Evolutionary conservation across 352 stramenopile genomes (phyloP).

Genomic region (Elongisporangium senticosum): DNA sequence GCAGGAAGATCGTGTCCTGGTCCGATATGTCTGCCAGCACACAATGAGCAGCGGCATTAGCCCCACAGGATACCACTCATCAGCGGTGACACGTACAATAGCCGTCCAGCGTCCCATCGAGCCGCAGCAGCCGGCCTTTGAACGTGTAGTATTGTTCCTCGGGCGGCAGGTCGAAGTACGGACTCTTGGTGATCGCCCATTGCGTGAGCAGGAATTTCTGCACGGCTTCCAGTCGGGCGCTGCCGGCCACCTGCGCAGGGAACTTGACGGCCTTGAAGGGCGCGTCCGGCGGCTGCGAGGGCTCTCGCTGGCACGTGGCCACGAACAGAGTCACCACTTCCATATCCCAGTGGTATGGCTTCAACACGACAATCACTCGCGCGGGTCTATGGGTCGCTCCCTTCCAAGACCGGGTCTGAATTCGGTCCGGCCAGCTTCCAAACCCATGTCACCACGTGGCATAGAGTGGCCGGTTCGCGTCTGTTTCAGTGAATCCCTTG

Average conservation of each 20-base stretch:
- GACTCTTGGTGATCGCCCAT: constrained; percentile 58
- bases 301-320: constrained; percentile 40
- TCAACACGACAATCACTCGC: neutral
- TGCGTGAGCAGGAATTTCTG: constrained; percentile 54
- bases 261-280: constrained; percentile 57
- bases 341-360: neutral
- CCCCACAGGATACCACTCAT: too few species aligned
- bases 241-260: constrained; percentile 33
- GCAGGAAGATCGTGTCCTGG: constrained; percentile 69
- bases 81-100: constrained; percentile 62
- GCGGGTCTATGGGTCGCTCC: neutral
- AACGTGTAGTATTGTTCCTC: constrained; percentile 69
- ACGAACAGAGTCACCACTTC: constrained; percentile 44
- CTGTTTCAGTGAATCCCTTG: neutral
- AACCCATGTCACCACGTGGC: neutral
- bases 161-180: constrained; percentile 30
- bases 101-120: constrained; percentile 52
- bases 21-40: constrained; percentile 41
- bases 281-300: constrained; percentile 5
- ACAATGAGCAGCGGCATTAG: neutral
- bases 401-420: neutral
- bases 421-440: neutral
- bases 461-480: neutral
- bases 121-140: constrained; percentile 56
- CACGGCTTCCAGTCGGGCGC: constrained; percentile 36